Conservation (phyloP, 169 alveolate genomes). For the Plasmodium malariae region DNA sequence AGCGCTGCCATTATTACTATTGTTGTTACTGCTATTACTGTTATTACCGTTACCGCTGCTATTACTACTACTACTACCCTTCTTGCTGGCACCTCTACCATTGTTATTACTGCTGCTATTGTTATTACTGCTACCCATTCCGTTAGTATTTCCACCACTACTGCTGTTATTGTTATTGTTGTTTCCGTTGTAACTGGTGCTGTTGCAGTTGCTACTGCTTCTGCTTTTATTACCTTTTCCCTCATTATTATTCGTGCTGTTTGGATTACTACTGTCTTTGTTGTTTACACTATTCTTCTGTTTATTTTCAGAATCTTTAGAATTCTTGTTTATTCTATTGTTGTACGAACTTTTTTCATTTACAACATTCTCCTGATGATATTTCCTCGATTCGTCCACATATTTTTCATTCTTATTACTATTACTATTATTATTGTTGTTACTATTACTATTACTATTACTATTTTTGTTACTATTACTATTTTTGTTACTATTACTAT, state of each 20-base stretch:
- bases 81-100: neutral
- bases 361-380: neutral
- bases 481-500: too few species aligned
- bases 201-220: constrained; percentile 7
- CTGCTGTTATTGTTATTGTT: constrained; percentile 3
- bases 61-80: neutral
- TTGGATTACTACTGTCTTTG: neutral
- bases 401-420: constrained; percentile 19
- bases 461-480: neutral
- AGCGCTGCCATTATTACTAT: neutral
- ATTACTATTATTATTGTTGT: neutral
- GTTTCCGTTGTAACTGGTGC: neutral
- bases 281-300: neutral
- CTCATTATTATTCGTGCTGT: neutral
- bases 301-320: neutral
- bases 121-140: neutral
- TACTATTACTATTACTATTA: neutral
- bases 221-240: constrained; percentile 16
- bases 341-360: constrained; percentile 14
- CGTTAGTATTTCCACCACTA: neutral
- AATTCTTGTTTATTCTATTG: constrained; percentile 5
- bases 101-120: neutral
- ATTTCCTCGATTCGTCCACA: constrained; percentile 25
- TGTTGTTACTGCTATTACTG: neutral
- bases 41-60: neutral